Evolutionary conservation across 2,329 filamentous ascomycete species (phyloP).

Genomic region (Immersiporthe knoxdaviesiana): DNA sequence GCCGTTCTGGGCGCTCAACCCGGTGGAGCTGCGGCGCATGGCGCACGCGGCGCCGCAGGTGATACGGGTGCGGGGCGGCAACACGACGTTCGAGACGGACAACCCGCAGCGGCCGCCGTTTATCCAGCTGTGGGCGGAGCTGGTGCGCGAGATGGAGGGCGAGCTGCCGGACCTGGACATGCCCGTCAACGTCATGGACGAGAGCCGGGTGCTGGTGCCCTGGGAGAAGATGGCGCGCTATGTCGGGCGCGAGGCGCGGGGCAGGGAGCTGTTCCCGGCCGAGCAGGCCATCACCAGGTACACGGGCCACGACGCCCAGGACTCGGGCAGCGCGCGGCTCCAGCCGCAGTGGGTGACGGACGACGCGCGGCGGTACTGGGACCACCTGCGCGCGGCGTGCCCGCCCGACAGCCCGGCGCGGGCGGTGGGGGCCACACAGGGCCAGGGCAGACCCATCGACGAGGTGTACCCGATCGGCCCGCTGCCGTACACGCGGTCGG

Average conservation of each 20-base stretch:
- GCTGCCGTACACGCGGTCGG: conserved; percentile 40
- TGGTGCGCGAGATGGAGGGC: conserved; percentile 55
- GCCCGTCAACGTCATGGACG: conserved; percentile 67
- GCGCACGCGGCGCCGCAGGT: conserved; percentile 49
- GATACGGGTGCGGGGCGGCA: conserved; percentile 52
- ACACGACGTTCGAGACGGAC: conserved; percentile 44
- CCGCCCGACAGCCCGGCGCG: conserved; percentile 55
- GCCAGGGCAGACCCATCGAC: conserved; percentile 37
- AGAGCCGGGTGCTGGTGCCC: conserved; percentile 63
- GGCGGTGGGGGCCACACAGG: conserved; percentile 42
- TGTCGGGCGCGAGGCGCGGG: conserved; percentile 50
- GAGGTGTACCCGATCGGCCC: conserved; percentile 29
- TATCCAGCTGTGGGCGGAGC: conserved; percentile 51
- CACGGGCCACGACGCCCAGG: conserved; percentile 45
- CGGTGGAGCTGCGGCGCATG: conserved; percentile 38
- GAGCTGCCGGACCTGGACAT: conserved; percentile 68
- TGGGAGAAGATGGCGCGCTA: conserved; percentile 58
- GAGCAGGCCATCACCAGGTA: conserved; percentile 48
- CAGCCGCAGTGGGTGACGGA: conserved; percentile 54
- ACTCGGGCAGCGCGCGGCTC: conserved; percentile 38
- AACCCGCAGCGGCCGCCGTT: conserved; percentile 46
- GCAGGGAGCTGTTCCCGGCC: conserved; percentile 48
- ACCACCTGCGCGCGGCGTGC: conserved; percentile 60
- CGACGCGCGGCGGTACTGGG: conserved; percentile 59
- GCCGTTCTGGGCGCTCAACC: conserved; percentile 59